Base-by-base conservation (phyloP, 192 early-diverging fungal species). In the Lobosporangium transversale region DNA sequence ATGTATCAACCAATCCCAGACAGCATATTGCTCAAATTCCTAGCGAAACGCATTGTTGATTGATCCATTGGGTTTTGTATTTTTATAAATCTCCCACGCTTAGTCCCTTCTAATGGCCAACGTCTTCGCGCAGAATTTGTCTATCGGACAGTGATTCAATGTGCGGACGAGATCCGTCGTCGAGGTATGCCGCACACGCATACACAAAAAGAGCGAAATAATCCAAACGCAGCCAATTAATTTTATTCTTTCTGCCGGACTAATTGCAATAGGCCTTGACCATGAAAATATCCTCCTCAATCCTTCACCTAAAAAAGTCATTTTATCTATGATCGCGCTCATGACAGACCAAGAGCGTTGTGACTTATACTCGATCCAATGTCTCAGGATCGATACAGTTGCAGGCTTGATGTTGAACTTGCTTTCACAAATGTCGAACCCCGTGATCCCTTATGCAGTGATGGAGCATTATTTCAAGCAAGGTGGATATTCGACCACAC, bases 61-160 rank as follows among this genome's bases (percentile, higher is more conserved):
- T n/a, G n/a, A n/a, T n/a, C n/a, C n/a, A n/a, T n/a, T n/a, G n/a
- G n/a, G n/a, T n/a, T n/a, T n/a, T n/a, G n/a, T n/a, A n/a, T n/a
- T n/a, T n/a, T n/a, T n/a, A n/a, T n/a, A n/a, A n/a, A n/a, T n/a
- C n/a, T n/a, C n/a, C n/a, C n/a, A n/a, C n/a, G n/a, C 9, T 27
- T 49, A 76, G 73, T 76, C 12, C 73, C 73, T 15, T 61, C 58
- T 17, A 51, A 29, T 30, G 65, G 58, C 11, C 58, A 62, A 36
- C 73, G 73, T 9, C 73, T 76, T 36, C 73, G 73, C 17, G 47
- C 56, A n/a, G 73, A 76, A 30, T 76, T 76, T 49, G 73, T 76
- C 20, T 76, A 76, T 31, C 50, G 59, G 21, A 50, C 64, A 14
- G 58, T 67, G 15, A 76, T 62, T 23, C 59, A 57, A 32, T 76